Conservation (phyloP, 306 rosid species). For the Cucurbita pepo region DNA sequence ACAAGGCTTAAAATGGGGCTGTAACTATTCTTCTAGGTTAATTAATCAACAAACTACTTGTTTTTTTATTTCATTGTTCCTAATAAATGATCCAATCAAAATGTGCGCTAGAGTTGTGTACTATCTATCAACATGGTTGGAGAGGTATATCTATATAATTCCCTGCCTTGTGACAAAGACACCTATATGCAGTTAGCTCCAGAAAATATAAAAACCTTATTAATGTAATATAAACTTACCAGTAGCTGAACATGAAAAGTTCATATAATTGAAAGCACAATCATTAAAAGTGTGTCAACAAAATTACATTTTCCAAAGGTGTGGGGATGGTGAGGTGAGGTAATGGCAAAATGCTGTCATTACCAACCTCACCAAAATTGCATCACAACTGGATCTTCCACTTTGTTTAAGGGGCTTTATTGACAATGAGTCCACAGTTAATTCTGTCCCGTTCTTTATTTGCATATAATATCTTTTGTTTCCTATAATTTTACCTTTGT, state of each 20-base stretch:
- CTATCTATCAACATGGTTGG: background rate
- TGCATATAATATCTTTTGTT: background rate
- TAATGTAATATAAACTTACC: background rate
- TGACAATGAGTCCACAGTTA: background rate
- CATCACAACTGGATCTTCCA: background rate
- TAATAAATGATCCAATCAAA: background rate
- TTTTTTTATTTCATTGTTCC: background rate
- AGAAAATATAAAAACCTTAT: background rate
- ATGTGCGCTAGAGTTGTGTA: background rate
- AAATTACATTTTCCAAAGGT: background rate
- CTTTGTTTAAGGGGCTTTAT: background rate
- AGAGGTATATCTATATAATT: background rate
- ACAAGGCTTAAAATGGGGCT: too few species aligned
- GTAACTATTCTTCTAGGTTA: too few species aligned
- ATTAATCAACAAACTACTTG: background rate
- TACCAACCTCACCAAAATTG: background rate
- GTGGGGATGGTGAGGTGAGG: background rate
- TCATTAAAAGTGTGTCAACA: background rate
- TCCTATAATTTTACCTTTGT: background rate
- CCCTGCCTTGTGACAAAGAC: background rate
- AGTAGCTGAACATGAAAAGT: background rate
- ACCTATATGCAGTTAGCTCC: background rate
- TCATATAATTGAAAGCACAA: background rate
- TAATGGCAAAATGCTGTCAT: background rate
- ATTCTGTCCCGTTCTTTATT: background rate